Evolutionary conservation across 345 rosid species (phyloP), one percentile per base, ranked within the genome.

Genomic region (Arabis hirsuta): DNA sequence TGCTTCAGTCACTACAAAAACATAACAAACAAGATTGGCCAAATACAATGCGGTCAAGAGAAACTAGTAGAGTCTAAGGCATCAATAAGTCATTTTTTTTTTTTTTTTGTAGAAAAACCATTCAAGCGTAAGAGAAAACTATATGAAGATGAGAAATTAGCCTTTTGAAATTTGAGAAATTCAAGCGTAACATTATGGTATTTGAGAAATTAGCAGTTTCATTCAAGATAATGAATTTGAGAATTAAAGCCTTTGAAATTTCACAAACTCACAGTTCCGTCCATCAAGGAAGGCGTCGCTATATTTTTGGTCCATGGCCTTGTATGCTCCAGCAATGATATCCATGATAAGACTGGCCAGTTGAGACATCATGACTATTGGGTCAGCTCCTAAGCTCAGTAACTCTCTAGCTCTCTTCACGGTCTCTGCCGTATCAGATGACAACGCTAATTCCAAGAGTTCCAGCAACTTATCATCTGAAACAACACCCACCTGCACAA

Each of bases 321-420:
- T 84, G 84, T 85, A 82, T 39, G 96, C 85, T 76, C 97, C 99
- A 69, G 96, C 91, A 67, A 91, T 91, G 62, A 94, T 82, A 71
- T 94, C 96, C 93, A 89, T 91, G 46, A 91, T 94, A 67, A 94
- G 97, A 74, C 90, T 86, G 32, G 93, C 97, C 62, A 94, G 78
- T 76, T 94, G 97, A 79, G 97, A 91, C 92, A 94, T 88, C 83
- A 94, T 79, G 68, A 78, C 77, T 79, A 90, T 77, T 53, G 99
- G 97, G 77, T 89, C 97, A 73, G 88, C 86, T 48, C 96, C 96
- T 1, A 88, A 84, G 73, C 85, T 87, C 82, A 88, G 78, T 80
- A 91, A 82, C 74, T 91, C 96, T 83, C 97, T 81, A 52, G 96
- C 93, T 73, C 89, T 83, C 87, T 85, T 94, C 59, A 91, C 96